Evolutionary conservation across 345 rosid species (phyloP).

Genomic region (Draba incana): DNA sequence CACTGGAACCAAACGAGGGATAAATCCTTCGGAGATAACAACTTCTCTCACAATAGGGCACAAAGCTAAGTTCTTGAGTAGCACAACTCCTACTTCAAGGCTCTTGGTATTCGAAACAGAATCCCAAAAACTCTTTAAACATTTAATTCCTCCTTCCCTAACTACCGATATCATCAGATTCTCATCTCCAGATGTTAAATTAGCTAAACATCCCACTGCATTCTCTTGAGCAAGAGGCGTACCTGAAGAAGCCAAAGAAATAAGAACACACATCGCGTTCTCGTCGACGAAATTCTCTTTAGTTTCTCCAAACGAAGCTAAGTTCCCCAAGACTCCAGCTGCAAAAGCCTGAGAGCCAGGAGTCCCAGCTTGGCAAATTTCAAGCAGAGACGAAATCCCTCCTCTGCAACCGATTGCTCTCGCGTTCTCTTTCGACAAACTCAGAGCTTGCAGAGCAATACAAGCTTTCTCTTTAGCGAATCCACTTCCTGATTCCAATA

Average conservation of each 20-base stretch:
- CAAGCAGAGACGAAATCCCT: constrained; percentile 76
- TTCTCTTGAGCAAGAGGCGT: constrained; percentile 79
- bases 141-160: constrained; percentile 69
- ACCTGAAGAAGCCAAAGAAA: constrained; percentile 67
- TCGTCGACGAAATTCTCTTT: constrained; percentile 80
- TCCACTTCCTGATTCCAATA: constrained; percentile 85
- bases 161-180: constrained; percentile 62
- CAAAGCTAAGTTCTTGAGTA: constrained; percentile 59
- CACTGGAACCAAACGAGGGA: constrained; percentile 51
- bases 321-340: constrained; percentile 76
- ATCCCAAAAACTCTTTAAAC: constrained; percentile 81
- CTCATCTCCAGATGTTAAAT: constrained; percentile 60
- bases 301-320: constrained; percentile 60
- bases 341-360: constrained; percentile 88
- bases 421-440: constrained; percentile 74
- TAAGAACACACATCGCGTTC: constrained; percentile 59
- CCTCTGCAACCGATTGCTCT: constrained; percentile 88
- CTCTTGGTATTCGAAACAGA: constrained; percentile 53
- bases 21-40: constrained; percentile 65
- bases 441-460: constrained; percentile 72
- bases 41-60: constrained; percentile 62
- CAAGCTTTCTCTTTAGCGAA: constrained; percentile 87
- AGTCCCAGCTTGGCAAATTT: constrained; percentile 81
- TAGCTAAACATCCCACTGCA: constrained; percentile 74
- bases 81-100: constrained; percentile 67